Evolutionary conservation across 2,329 filamentous ascomycete species (phyloP).

Genomic region (Coniochaeta hoffmannii): DNA sequence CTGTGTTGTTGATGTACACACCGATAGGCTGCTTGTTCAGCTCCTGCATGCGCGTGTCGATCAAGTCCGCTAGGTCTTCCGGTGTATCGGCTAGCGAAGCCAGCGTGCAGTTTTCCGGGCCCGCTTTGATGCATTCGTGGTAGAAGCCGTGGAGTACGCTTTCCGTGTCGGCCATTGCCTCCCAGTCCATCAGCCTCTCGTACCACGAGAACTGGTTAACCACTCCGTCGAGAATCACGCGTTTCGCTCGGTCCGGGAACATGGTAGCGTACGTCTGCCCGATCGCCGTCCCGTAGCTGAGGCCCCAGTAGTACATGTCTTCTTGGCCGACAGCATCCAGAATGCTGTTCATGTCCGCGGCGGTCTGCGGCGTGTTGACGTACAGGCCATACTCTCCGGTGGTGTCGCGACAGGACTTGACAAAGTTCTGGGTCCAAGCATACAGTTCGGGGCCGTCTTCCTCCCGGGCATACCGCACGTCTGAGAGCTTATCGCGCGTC

Average conservation of each 20-base stretch:
- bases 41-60: slow-evolving; percentile 23
- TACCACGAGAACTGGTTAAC: slow-evolving; percentile 31
- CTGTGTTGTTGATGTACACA: slow-evolving; percentile 33
- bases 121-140: slow-evolving; percentile 38
- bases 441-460: slow-evolving; percentile 30
- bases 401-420: slow-evolving; percentile 31
- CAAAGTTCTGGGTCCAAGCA: slow-evolving; percentile 32
- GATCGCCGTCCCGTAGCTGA: slow-evolving; percentile 30
- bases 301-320: slow-evolving; percentile 31
- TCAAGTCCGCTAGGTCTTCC: slow-evolving; percentile 22
- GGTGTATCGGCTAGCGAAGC: slow-evolving; percentile 26
- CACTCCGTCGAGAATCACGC: slow-evolving; percentile 28
- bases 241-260: slow-evolving; percentile 24
- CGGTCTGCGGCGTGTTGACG: slow-evolving; percentile 41
- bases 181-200: slow-evolving; percentile 26
- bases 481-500: slow-evolving; percentile 19
- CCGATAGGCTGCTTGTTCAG: slow-evolving; percentile 30
- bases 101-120: slow-evolving; percentile 32
- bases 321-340: slow-evolving; percentile 32
- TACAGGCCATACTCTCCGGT: slow-evolving; percentile 36
- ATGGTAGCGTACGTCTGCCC: slow-evolving; percentile 32
- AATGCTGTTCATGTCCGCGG: slow-evolving; percentile 43
- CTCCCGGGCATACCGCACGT: slow-evolving; percentile 17
- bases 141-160: slow-evolving; percentile 33
- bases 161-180: slow-evolving; percentile 34